A percentile compares a stretch with the other conserved stretches of the same genome.
phyloP scores from a whole-genome alignment of 805 yeast species.

The Teunomyces kruisii region DNA sequence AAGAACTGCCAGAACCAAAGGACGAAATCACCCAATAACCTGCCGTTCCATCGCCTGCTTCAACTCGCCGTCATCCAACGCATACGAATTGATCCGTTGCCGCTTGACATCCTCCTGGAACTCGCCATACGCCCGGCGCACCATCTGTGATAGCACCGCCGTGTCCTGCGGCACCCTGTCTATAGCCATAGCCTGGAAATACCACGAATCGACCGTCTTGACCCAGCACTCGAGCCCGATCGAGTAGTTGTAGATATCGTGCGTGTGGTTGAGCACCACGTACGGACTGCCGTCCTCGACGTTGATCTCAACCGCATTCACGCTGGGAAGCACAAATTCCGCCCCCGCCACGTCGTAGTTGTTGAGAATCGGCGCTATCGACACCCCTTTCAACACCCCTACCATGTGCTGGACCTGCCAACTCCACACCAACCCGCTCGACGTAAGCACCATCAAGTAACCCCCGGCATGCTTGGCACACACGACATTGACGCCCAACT shows the following conservation, averaged over 20 bases:
- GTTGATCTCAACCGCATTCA: constrained; percentile 29
- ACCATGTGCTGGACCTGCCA: constrained; percentile 46
- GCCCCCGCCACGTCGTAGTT: constrained; percentile 15
- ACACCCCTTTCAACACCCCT: constrained; percentile 40
- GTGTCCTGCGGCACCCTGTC: constrained; percentile 6
- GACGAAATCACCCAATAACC: background rate
- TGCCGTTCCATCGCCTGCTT: constrained; percentile 1
- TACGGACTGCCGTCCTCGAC: constrained; percentile 41
- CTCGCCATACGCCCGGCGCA: constrained; percentile 3
- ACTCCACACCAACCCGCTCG: constrained; percentile 48
- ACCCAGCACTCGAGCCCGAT: constrained; percentile 47
- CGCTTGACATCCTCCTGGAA: constrained; percentile 10
- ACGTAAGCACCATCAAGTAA: constrained; percentile 46
- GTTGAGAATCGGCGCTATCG: constrained; percentile 56
- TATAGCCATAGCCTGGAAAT: constrained; percentile 17
- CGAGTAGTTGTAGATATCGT: constrained; percentile 44
- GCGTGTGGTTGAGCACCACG: constrained; percentile 32
- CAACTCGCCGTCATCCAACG: constrained; percentile 8
- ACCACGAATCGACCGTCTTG: constrained; percentile 47
- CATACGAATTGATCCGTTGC: constrained; percentile 9
- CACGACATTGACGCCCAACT: constrained; percentile 49
- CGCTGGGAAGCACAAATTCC: constrained; percentile 7
- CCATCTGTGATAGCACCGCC: constrained; percentile 4
- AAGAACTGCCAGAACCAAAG: no score
- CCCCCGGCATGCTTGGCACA: constrained; percentile 33